A percentile compares a stretch with the other conserved stretches of the same genome.
Evolutionary conservation across 768 basidiomycete genomes (phyloP).

Genomic region (Panellus pusillus): DNA sequence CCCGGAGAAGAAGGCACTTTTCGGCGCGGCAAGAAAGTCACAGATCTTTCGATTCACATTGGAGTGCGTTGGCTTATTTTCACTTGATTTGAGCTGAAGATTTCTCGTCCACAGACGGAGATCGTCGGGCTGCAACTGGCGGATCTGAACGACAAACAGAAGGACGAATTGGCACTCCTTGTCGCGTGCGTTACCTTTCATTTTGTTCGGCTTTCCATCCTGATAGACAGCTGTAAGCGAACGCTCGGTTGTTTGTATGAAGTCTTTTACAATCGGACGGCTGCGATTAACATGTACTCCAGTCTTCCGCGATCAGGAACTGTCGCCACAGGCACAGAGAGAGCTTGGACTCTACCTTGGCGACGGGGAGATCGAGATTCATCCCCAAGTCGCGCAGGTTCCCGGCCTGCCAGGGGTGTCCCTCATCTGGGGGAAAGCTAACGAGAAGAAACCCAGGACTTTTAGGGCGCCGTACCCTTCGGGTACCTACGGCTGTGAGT

Average conservation of each 20-base stretch:
- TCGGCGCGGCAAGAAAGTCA: slow-evolving; percentile 23
- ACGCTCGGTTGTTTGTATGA: slow-evolving; percentile 18
- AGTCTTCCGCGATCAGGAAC: slow-evolving; percentile 24
- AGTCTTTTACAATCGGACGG: too few species aligned
- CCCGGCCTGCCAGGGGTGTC: slow-evolving; percentile 20
- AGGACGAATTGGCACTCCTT: slow-evolving; percentile 24
- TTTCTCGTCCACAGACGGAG: slow-evolving; percentile 13
- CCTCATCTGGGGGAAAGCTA: slow-evolving; percentile 19
- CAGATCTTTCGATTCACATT: slow-evolving; percentile 20
- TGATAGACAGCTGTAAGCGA: slow-evolving; percentile 1
- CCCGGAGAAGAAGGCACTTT: slow-evolving; percentile 23
- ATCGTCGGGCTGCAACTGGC: slow-evolving; percentile 23
- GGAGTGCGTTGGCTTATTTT: slow-evolving; percentile 8
- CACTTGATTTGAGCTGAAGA: too few species aligned
- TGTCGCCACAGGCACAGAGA: slow-evolving; percentile 19
- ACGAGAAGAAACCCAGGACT: background rate
- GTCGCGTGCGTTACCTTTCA: slow-evolving; percentile 13
- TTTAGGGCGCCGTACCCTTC: slow-evolving; percentile 21
- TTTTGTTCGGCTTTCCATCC: background rate
- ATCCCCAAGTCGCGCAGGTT: slow-evolving; percentile 24
- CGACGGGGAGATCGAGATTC: slow-evolving; percentile 23
- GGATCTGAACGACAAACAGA: slow-evolving; percentile 21
- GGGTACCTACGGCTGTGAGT: slow-evolving; percentile 18
- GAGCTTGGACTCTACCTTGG: slow-evolving; percentile 23
- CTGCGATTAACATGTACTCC: too few species aligned